These are phyloP conservation scores for Carex pumila DNA, from an alignment of 176 grass and related monocot genomes.

Conservation along the genomic window DNA sequence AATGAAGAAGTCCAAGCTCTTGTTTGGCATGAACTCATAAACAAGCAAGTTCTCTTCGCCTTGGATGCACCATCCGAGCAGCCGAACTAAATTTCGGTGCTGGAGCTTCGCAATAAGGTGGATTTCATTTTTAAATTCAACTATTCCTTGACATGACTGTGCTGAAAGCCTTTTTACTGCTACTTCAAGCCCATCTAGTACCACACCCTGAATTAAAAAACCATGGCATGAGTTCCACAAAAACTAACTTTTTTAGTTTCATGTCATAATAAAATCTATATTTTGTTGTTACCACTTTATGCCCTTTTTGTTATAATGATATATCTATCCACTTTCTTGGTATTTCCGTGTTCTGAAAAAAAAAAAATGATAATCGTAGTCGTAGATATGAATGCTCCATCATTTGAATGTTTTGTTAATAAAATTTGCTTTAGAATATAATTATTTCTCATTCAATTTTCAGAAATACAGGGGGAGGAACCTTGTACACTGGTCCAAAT, in stretches of 20 bases:
- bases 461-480: not conserved
- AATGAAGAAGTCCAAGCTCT: conserved; percentile 40
- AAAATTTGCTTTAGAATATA: not conserved
- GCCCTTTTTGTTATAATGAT: not conserved
- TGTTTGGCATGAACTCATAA: conserved; percentile 46
- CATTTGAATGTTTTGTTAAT: not conserved
- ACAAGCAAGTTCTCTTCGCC: conserved; percentile 39
- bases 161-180: conserved; percentile 35
- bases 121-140: conserved; percentile 47
- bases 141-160: conserved; percentile 34
- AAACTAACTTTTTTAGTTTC: not conserved
- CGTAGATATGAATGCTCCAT: not conserved
- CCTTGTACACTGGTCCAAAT: conserved; percentile 22
- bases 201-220: not conserved
- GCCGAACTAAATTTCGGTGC: conserved; percentile 37
- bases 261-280: not conserved
- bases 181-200: conserved; percentile 26
- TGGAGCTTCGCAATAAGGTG: conserved; percentile 39
- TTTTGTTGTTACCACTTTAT: not conserved
- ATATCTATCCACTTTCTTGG: not conserved
- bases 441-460: not conserved
- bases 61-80: conserved; percentile 36
- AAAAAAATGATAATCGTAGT: not conserved
- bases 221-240: not conserved
- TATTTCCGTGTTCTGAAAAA: not conserved